Base-by-base conservation (phyloP, 148 eudicot species). In the Bassia scoparia region DNA sequence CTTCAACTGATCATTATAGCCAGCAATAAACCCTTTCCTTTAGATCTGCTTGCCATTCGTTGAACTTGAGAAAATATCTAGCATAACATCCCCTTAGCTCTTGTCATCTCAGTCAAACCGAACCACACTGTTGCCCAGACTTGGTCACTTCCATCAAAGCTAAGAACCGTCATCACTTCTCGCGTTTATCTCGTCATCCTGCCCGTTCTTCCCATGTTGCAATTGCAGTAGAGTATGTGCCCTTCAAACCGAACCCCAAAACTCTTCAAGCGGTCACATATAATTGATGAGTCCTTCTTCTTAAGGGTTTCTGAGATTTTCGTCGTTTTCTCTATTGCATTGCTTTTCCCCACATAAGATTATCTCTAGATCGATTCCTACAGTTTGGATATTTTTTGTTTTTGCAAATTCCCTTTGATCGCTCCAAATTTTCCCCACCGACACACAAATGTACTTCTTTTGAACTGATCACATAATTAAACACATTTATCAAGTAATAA, bases 171-270 rank as follows among this genome's bases (percentile, higher is more conserved):
- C 79, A 89, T 65, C 26, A 86, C 94, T 75, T 87, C 95, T 48
- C 81, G 86, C 84, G 85, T 85, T n/a, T 50, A 93, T 82, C 0
- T 33, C 61, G 52, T 93, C 98, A 30, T 55, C 76, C 53, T 84
- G 87, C 3, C 85, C 69, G 2, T 68, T 76, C 69, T 70, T 84
- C 0, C 89, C 89, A 3, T 82, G 90, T 7, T 84, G n/a, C 83
- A 81, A 83, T 89, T 93, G 5, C 95, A n/a, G 83, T 85, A 83
- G 23, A 89, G 80, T 95, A 93, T n/a, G n/a, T 93, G 87, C 95
- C 89, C 80, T 93, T 95, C 3, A n/a, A 93, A n/a, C 35, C 98
- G 62, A 0, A 88, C 81, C n/a, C 98, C 90, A 46, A 93, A 93
- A 86, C 80, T 90, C 98, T 95, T 89, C 17, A 81, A 55, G 82